phyloP scores from a whole-genome alignment of 2,329 filamentous ascomycete genomes.

The Aschersonia sp. region DNA sequence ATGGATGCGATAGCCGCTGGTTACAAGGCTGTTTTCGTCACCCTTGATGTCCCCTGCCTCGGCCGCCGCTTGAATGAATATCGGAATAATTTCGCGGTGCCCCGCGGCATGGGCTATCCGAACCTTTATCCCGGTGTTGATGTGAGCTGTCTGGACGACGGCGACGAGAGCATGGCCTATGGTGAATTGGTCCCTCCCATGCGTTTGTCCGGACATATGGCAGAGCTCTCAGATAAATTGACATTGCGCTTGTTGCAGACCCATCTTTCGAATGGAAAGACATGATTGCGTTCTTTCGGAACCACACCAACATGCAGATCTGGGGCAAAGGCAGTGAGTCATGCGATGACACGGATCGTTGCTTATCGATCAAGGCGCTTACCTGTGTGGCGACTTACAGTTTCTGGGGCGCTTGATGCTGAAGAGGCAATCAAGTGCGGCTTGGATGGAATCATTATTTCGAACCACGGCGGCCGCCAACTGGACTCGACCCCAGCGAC shows the following conservation, averaged over 20 bases:
- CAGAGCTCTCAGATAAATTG: neutral
- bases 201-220: neutral
- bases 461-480: neutral
- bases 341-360: slow-evolving; percentile 7
- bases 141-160: slow-evolving; percentile 1
- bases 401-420: neutral
- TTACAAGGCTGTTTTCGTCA: slow-evolving; percentile 39
- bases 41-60: slow-evolving; percentile 41
- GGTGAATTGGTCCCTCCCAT: neutral
- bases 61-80: slow-evolving; percentile 31
- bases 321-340: slow-evolving; percentile 16
- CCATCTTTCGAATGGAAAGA: slow-evolving; percentile 41
- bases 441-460: neutral
- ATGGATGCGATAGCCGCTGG: slow-evolving; percentile 11
- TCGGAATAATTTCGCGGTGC: slow-evolving; percentile 28
- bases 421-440: neutral
- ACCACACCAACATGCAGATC: slow-evolving; percentile 24
- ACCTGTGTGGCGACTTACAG: neutral
- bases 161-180: neutral
- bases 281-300: slow-evolving; percentile 49
- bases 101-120: slow-evolving; percentile 31
- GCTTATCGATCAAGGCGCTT: too few species aligned
- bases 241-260: neutral
- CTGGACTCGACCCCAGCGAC: neutral
- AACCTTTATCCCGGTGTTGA: slow-evolving; percentile 4